phyloP scores from a whole-genome alignment of 1,284 basidiomycete species.

The Marasmius fiardii region DNA sequence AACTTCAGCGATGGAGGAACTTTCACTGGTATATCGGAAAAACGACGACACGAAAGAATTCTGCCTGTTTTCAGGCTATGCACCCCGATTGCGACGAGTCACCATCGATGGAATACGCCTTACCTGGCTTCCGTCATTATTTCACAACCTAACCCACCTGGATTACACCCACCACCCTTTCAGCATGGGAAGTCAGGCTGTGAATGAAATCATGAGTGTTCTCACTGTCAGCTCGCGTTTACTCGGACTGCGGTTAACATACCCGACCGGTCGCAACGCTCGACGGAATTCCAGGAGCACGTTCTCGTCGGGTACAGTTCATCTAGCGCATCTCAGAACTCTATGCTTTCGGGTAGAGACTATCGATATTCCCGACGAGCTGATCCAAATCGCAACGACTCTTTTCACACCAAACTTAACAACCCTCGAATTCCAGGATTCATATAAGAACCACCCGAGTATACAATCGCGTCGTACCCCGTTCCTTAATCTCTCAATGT shows the following conservation, averaged over 20 bases:
- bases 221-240: slow-evolving; percentile 42
- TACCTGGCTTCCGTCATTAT: slow-evolving; percentile 56
- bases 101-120: slow-evolving; percentile 62
- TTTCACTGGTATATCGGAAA: slow-evolving; percentile 52
- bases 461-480: slow-evolving; percentile 19
- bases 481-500: slow-evolving; percentile 35
- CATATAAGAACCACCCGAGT: slow-evolving; percentile 26
- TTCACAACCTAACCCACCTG: slow-evolving; percentile 54
- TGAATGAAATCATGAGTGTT: slow-evolving; percentile 45
- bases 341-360: slow-evolving; percentile 43
- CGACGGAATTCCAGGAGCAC: slow-evolving; percentile 16
- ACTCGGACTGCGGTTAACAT: slow-evolving; percentile 40
- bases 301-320: slow-evolving; percentile 23
- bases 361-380: slow-evolving; percentile 48
- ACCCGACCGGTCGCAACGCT: slow-evolving; percentile 22
- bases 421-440: slow-evolving; percentile 32
- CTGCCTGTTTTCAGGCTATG: slow-evolving; percentile 55
- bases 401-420: slow-evolving; percentile 38
- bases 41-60: slow-evolving; percentile 70
- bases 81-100: slow-evolving; percentile 50
- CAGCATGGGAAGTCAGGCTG: slow-evolving; percentile 40
- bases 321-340: slow-evolving; percentile 35
- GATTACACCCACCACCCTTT: slow-evolving; percentile 63
- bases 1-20: slow-evolving; percentile 39
- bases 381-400: slow-evolving; percentile 40